Evolutionary conservation across 495 filamentous ascomycete species (phyloP).

Genomic region (Schizothecium vesticola): DNA sequence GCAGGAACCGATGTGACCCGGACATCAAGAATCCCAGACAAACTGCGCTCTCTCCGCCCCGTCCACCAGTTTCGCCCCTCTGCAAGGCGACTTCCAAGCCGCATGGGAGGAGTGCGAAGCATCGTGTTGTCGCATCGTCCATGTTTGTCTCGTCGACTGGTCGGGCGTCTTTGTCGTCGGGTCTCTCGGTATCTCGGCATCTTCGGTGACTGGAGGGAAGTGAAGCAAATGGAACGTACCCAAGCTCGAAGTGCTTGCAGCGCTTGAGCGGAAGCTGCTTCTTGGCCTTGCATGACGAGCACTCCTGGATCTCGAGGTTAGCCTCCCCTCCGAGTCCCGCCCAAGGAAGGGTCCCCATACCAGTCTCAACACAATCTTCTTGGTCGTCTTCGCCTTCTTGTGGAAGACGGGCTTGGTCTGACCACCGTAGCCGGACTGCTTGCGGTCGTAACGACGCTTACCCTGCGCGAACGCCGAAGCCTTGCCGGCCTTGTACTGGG

Average conservation of each 20-base stretch:
- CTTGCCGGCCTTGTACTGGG: conserved; percentile 84
- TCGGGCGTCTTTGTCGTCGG: not conserved
- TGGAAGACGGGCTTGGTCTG: conserved; percentile 99
- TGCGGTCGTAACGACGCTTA: conserved; percentile 99
- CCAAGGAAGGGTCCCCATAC: conserved; percentile 17
- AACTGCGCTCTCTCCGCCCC: not conserved
- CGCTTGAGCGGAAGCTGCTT: conserved; percentile 95
- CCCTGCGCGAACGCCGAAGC: conserved; percentile 93
- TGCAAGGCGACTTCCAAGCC: not conserved
- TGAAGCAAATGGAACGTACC: conserved; percentile 55
- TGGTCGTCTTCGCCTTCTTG: conserved; percentile 99
- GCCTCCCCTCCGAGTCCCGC: conserved; percentile 5
- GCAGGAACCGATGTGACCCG: not conserved
- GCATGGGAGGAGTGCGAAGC: not conserved
- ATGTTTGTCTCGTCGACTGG: not conserved
- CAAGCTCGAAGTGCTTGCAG: conserved; percentile 99
- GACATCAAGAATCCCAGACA: not conserved
- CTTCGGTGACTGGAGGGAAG: not conserved
- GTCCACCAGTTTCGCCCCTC: not conserved
- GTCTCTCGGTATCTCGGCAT: conserved; percentile 11
- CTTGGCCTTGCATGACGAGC: conserved; percentile 95
- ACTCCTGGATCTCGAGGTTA: conserved; percentile 68
- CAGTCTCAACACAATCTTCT: conserved; percentile 97
- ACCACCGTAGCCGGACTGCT: conserved; percentile 99
- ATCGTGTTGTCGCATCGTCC: not conserved